These are phyloP conservation scores for Polyporus tsugae DNA, from an alignment of 1,284 basidiomycete species.

Conservation along the genomic window DNA sequence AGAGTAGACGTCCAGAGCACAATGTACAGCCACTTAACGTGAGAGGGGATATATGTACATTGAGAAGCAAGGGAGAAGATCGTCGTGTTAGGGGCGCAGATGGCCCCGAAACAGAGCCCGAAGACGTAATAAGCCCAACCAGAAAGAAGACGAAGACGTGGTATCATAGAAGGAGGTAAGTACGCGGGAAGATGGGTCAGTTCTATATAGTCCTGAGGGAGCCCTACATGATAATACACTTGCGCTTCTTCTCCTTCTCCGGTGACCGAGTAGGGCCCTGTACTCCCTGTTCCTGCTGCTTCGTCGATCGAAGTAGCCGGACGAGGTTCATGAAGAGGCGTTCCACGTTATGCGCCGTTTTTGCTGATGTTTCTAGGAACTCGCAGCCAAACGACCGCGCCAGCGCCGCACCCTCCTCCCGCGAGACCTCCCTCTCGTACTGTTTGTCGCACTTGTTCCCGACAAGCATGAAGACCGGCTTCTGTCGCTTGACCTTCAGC, in stretches of 20 bases:
- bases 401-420: conserved; percentile 87
- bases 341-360: conserved; percentile 96
- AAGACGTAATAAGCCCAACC: conserved; percentile 43
- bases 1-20: conserved; percentile 33
- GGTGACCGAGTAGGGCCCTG: conserved; percentile 42
- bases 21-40: conserved; percentile 39
- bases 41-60: conserved; percentile 45
- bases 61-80: conserved; percentile 38
- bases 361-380: conserved; percentile 97
- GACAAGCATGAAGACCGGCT: conserved; percentile 87
- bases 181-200: conserved; percentile 53
- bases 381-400: conserved; percentile 92
- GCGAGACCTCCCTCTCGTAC: conserved; percentile 86
- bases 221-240: conserved; percentile 83
- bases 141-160: conserved; percentile 57
- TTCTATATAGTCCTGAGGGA: conserved; percentile 73
- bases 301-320: conserved; percentile 83
- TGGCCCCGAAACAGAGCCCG: conserved; percentile 38
- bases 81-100: conserved; percentile 29
- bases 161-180: conserved; percentile 75
- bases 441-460: conserved; percentile 93
- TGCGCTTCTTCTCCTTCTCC: conserved; percentile 52
- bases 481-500: conserved; percentile 90
- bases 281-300: conserved; percentile 47
- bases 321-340: conserved; percentile 92